These are phyloP conservation scores for Chlorella sp. DNA, from an alignment of 139 green algal genomes.

Conservation along the genomic window DNA sequence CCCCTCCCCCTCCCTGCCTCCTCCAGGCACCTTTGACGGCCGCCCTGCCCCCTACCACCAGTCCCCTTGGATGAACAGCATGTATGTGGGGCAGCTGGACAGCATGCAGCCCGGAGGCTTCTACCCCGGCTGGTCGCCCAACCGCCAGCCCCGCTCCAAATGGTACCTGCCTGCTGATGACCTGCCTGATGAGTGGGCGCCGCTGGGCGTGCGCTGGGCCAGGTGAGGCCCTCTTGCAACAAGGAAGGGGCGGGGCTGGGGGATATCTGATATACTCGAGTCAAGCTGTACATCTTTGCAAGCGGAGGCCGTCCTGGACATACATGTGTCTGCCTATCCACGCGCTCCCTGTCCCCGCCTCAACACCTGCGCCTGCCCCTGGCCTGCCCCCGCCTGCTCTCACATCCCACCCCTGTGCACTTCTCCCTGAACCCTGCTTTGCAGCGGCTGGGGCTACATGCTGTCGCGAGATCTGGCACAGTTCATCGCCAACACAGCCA, in stretches of 20 bases:
- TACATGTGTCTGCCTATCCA: no score
- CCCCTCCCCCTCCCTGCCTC: background rate
- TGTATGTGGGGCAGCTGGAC: conserved; percentile 48
- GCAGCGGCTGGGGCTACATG: conserved; percentile 68
- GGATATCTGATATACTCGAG: no score
- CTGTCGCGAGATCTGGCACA: conserved; percentile 60
- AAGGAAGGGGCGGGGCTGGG: no score
- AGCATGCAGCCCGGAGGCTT: background rate
- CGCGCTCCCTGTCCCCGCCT: no score
- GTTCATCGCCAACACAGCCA: conserved; percentile 9
- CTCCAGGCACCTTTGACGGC: conserved; percentile 21
- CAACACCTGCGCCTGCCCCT: no score
- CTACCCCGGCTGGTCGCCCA: conserved; percentile 40
- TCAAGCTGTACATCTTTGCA: no score
- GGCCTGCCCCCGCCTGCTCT: background rate
- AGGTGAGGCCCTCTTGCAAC: no score
- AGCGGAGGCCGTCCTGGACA: no score
- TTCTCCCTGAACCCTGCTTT: no score
- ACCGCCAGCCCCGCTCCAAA: conserved; percentile 32
- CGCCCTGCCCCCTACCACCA: background rate
- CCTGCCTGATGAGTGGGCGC: conserved; percentile 17
- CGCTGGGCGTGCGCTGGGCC: conserved; percentile 39
- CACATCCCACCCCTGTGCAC: background rate
- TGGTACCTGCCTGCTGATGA: conserved; percentile 38
- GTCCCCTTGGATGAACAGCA: conserved; percentile 33